Conservation (phyloP, 331 rosid genomes). For the Pyrus hybrid region DNA sequence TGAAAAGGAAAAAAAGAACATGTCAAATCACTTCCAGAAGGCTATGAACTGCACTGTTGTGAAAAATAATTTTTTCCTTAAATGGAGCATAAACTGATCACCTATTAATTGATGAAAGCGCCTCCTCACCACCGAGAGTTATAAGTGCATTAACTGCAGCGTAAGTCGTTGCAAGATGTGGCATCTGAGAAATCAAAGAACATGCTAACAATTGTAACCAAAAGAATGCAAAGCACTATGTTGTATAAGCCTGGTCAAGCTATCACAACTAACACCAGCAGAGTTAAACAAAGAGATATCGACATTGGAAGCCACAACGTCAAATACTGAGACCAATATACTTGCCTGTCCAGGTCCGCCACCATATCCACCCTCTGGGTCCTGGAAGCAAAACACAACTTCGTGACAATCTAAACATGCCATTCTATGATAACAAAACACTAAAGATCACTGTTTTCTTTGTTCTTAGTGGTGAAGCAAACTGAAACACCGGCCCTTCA, state of each 20-base stretch:
- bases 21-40: slow-evolving; percentile 13
- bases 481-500: not conserved
- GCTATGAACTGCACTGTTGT: not conserved
- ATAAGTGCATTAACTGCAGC: slow-evolving; percentile 90
- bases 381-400: slow-evolving; percentile 40
- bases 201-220: slow-evolving; percentile 7
- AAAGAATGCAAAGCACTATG: not conserved
- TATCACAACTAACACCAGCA: not conserved
- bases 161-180: slow-evolving; percentile 96
- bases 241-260: not conserved
- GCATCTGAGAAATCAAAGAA: slow-evolving; percentile 50
- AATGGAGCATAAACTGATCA: slow-evolving; percentile 41
- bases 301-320: slow-evolving; percentile 2
- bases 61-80: not conserved
- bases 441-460: not conserved
- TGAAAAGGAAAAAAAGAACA: slow-evolving; percentile 19
- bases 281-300: slow-evolving; percentile 1
- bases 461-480: not conserved
- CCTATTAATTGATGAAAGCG: slow-evolving; percentile 87
- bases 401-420: not conserved
- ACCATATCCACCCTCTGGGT: slow-evolving; percentile 76
- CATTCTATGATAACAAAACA: not conserved
- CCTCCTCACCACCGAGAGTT: slow-evolving; percentile 63
- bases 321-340: slow-evolving; percentile 2
- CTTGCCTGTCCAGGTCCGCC: slow-evolving; percentile 99